Evolutionary conservation across 805 yeast species (phyloP).

Genomic region (Kuraishia molischiana): DNA sequence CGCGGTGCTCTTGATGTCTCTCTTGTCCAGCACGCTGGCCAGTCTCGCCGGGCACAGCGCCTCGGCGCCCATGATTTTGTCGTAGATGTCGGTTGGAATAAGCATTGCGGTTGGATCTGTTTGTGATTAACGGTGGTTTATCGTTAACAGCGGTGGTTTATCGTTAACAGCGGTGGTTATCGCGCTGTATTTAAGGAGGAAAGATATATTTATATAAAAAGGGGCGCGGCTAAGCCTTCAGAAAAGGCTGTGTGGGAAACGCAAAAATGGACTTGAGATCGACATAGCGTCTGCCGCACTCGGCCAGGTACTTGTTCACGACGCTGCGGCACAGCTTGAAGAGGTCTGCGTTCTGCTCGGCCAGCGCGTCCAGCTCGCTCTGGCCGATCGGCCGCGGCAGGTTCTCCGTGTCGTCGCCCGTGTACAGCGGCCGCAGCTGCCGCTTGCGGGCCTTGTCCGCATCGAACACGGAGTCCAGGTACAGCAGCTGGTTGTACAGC

Average conservation of each 20-base stretch:
- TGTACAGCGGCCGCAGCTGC: slow-evolving; percentile 44
- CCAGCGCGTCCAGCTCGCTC: slow-evolving; percentile 61
- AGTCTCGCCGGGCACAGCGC: not conserved
- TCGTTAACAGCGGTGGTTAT: no score
- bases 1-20: not conserved
- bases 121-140: no score
- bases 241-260: slow-evolving; percentile 28
- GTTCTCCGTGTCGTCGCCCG: slow-evolving; percentile 11
- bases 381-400: slow-evolving; percentile 17
- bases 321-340: slow-evolving; percentile 47
- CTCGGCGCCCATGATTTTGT: not conserved
- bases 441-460: slow-evolving; percentile 62
- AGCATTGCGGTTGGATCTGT: not conserved
- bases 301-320: slow-evolving; percentile 61
- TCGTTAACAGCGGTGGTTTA: no score
- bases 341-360: slow-evolving; percentile 66
- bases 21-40: not conserved
- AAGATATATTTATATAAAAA: no score
- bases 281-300: slow-evolving; percentile 85
- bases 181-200: no score
- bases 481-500: slow-evolving; percentile 78
- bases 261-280: slow-evolving; percentile 77
- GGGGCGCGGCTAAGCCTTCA: not conserved
- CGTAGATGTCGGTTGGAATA: not conserved
- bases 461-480: slow-evolving; percentile 72